Evolutionary conservation across 768 basidiomycete genomes (phyloP), one percentile per base, ranked within the genome.

Genomic region (Suillus cothurnatus): DNA sequence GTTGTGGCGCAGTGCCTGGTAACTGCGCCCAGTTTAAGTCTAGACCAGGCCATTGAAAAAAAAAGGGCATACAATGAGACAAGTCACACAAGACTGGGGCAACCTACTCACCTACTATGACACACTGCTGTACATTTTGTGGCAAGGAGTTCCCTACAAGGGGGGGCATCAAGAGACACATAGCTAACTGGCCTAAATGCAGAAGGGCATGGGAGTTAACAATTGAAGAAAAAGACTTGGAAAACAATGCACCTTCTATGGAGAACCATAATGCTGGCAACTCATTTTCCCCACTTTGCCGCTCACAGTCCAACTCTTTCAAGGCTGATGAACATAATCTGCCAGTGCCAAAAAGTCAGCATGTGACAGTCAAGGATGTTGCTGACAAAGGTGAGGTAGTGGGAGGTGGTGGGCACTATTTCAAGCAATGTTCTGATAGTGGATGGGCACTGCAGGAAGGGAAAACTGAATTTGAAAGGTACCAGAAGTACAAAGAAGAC

Each of bases 151-250:
- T 64, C 9, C 64, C 59, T 21, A 38, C 49, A 3, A n/a, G n/a
- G 3, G 59, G 47, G 8, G 34, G 64, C n/a, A 8, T 64, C 59
- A 64, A 64, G 26, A 61, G 34, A 38, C 58, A 64, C 38, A 61
- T 65, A 28, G 50, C 59, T 26, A 21, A 21, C 34, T 26, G 36
- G 9, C 34, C 58, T 39, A 59, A 61, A 60, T 65, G 64, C 26
- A 56, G 32, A 15, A 39, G 6, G 28, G 17, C 15, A 39, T 64
- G 63, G 63, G 63, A 64, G 28, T 45, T 45, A 41, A 41, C 1
- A 6, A 41, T 41, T 41, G 39, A 41, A 41, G 39, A 41, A 41
- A 41, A 41, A 41, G 39, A 41, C 39, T 41, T 41, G 39, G 39
- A 41, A 41, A 17, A 41, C 39, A 41, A 41, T 5, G 39, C 17